Evolutionary conservation across 1,139 yeast species (phyloP).

Genomic region (Eremothecium gossypii): DNA sequence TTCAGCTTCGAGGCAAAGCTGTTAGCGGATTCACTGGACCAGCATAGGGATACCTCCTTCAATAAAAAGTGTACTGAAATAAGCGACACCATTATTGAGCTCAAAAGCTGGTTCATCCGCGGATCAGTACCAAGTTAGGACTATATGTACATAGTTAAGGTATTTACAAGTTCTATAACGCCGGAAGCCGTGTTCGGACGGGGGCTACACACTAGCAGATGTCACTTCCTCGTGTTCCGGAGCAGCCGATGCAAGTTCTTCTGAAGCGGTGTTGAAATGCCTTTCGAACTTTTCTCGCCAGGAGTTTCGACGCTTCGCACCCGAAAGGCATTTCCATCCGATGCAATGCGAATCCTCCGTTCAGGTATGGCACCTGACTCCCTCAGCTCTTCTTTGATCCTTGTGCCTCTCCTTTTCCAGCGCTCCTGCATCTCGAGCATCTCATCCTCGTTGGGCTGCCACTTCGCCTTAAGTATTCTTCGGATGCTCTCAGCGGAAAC

Average conservation of each 20-base stretch:
- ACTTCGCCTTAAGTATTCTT: conserved; percentile 65
- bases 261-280: not conserved
- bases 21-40: conserved; percentile 14
- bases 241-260: not conserved
- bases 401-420: conserved; percentile 40
- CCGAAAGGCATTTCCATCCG: conserved; percentile 4
- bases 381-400: conserved; percentile 16
- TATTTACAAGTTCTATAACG: not conserved
- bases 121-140: conserved; percentile 16
- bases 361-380: too few relatives aligned
- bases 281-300: not conserved
- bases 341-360: conserved; percentile 8
- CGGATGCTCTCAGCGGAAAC: conserved; percentile 80
- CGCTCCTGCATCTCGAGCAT: conserved; percentile 36
- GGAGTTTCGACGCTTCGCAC: not conserved
- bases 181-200: too few relatives aligned
- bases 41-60: not conserved
- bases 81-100: conserved; percentile 18
- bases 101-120: conserved; percentile 29
- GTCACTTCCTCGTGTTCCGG: too few relatives aligned
- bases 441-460: conserved; percentile 61
- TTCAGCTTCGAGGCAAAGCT: conserved; percentile 18
- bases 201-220: too few relatives aligned
- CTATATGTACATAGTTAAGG: conserved; percentile 1
- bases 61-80: conserved; percentile 8